Conservation (phyloP, 371 early-diverging fungal species). For the Mucor ambiguus region DNA sequence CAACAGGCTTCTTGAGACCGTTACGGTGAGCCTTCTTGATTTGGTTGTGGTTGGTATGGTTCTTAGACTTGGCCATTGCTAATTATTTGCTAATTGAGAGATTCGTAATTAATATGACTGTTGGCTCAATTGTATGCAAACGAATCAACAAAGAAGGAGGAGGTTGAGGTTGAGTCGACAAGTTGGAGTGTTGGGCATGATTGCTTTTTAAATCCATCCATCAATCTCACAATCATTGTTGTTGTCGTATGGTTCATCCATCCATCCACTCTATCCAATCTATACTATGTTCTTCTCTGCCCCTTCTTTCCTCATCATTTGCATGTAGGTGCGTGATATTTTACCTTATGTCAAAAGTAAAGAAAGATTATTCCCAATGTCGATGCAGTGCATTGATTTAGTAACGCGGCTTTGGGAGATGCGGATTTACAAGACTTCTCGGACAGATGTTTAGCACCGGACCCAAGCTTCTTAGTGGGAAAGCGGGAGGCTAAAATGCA, state of each 20-base stretch:
- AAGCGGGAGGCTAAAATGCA: neutral
- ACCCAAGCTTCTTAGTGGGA: neutral
- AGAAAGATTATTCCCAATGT: slow-evolving; percentile 3
- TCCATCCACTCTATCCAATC: neutral
- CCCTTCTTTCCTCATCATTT: neutral
- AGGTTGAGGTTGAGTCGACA: neutral
- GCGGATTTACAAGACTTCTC: neutral
- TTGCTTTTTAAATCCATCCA: neutral
- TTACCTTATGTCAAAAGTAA: slow-evolving; percentile 29
- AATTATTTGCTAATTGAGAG: slow-evolving; percentile 8
- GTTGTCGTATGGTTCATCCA: neutral
- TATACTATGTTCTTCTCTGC: neutral
- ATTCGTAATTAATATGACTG: neutral
- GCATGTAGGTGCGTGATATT: neutral
- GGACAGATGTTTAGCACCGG: slow-evolving; percentile 2
- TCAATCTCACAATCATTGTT: neutral
- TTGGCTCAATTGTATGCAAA: neutral
- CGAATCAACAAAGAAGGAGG: neutral
- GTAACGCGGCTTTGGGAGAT: neutral
- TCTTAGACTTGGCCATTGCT: slow-evolving; percentile 94
- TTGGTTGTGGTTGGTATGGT: slow-evolving; percentile 99
- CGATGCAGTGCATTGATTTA: neutral
- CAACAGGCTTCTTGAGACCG: slow-evolving; percentile 95
- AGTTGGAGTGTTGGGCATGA: neutral
- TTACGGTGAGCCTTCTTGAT: slow-evolving; percentile 99